These are phyloP conservation scores for Psilocybe tampanensis DNA, from an alignment of 768 basidiomycete species.

Conservation along the genomic window DNA sequence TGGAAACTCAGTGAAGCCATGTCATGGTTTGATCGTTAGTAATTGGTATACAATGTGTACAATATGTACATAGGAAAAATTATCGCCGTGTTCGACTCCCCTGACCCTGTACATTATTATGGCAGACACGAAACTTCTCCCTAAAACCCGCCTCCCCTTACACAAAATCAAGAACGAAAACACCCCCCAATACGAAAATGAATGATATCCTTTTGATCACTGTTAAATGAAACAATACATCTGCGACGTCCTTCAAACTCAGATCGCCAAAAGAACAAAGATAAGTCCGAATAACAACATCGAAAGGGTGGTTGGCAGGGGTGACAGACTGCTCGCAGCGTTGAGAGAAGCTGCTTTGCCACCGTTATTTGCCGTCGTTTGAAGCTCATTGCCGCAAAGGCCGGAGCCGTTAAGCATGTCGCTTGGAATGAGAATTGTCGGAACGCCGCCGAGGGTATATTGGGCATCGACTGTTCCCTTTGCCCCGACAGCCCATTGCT, in stretches of 20 bases:
- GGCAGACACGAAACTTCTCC: too few relatives aligned
- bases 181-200: neutral
- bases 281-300: constrained; percentile 2
- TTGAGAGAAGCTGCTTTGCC: constrained; percentile 23
- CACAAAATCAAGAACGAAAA: neutral
- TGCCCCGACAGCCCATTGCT: constrained; percentile 69
- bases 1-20: constrained; percentile 51
- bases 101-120: too few relatives aligned
- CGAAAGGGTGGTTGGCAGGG: constrained; percentile 5
- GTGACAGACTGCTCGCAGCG: constrained; percentile 1
- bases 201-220: neutral
- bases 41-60: neutral
- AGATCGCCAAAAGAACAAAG: neutral
- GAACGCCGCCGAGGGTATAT: constrained; percentile 65
- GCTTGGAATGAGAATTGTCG: constrained; percentile 56
- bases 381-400: constrained; percentile 35
- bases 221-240: neutral
- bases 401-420: constrained; percentile 36
- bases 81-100: too few relatives aligned
- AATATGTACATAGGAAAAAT: neutral
- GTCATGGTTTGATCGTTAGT: constrained; percentile 46
- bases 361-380: constrained; percentile 19
- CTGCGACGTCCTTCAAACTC: neutral
- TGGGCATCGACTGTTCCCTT: constrained; percentile 60
- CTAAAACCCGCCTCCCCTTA: too few relatives aligned